These are phyloP conservation scores for Neofusicoccum sp. DNA, from an alignment of 2,329 filamentous ascomycete species.

Conservation along the genomic window DNA sequence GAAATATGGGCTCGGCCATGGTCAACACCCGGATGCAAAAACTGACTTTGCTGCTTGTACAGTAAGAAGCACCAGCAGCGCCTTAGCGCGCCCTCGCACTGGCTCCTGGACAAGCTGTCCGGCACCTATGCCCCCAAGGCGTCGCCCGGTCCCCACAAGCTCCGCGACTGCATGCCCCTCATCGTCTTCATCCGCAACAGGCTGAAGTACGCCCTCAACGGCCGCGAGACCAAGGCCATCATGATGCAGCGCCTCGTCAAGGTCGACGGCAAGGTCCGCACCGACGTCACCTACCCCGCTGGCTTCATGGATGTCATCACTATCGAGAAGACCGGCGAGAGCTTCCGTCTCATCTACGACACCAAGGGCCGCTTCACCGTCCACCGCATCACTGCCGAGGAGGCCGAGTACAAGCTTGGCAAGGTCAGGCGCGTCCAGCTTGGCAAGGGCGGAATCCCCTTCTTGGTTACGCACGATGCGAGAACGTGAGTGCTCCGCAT, in stretches of 20 bases:
- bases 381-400: conserved; percentile 97
- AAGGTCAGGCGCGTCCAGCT: conserved; percentile 99
- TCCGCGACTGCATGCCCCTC: conserved; percentile 97
- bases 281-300: conserved; percentile 94
- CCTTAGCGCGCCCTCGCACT: conserved; percentile 98
- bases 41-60: conserved; percentile 29
- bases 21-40: neutral
- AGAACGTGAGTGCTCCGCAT: conserved; percentile 99
- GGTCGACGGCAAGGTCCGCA: conserved; percentile 99
- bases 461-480: conserved; percentile 99
- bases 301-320: conserved; percentile 99
- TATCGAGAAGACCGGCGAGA: conserved; percentile 99
- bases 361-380: conserved; percentile 99
- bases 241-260: conserved; percentile 99
- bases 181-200: conserved; percentile 96
- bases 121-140: conserved; percentile 71
- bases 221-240: conserved; percentile 95
- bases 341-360: conserved; percentile 99
- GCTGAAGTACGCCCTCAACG: conserved; percentile 99
- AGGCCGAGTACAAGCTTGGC: conserved; percentile 99
- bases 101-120: conserved; percentile 99
- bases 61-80: conserved; percentile 99
- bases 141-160: conserved; percentile 94
- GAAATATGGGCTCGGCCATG: neutral
- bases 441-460: conserved; percentile 99